These are phyloP conservation scores for Colletotrichum eremochloae DNA, from an alignment of 2,329 filamentous ascomycete species.

Conservation along the genomic window DNA sequence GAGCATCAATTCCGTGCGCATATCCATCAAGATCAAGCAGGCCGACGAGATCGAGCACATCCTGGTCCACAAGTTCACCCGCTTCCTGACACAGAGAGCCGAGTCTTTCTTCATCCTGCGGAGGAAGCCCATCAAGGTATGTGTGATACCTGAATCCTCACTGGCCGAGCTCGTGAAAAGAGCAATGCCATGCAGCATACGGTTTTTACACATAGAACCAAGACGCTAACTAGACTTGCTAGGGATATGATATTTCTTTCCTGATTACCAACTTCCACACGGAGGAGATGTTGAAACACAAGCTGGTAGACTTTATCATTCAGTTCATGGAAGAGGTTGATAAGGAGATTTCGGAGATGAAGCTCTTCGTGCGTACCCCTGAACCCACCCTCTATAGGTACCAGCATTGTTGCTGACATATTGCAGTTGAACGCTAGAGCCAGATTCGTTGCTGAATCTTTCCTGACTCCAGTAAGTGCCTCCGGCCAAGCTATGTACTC, in stretches of 20 bases:
- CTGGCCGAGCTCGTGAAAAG: neutral
- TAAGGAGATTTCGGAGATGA: slow-evolving; percentile 99
- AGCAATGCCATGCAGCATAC: slow-evolving; percentile 24
- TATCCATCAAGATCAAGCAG: slow-evolving; percentile 99
- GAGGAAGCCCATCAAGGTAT: slow-evolving; percentile 93
- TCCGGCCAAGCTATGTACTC: neutral
- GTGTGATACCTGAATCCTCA: slow-evolving; percentile 43
- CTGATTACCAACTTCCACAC: slow-evolving; percentile 99
- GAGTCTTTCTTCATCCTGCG: slow-evolving; percentile 97
- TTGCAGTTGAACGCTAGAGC: slow-evolving; percentile 91
- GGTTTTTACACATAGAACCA: neutral
- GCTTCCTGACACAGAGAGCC: slow-evolving; percentile 95
- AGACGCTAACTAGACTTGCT: slow-evolving; percentile 43
- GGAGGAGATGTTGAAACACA: slow-evolving; percentile 98
- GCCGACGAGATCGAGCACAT: slow-evolving; percentile 99
- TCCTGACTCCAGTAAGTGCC: slow-evolving; percentile 85
- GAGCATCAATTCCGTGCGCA: slow-evolving; percentile 94
- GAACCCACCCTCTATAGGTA: neutral
- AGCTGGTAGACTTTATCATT: slow-evolving; percentile 98
- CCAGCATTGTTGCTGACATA: slow-evolving; percentile 40
- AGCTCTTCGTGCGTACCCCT: slow-evolving; percentile 87
- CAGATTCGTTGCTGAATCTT: slow-evolving; percentile 97
- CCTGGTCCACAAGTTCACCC: slow-evolving; percentile 96
- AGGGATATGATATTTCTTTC: slow-evolving; percentile 99
- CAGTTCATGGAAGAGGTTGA: slow-evolving; percentile 99